A percentile compares a stretch with the other conserved stretches of the same genome.
These are phyloP conservation scores for Lippia alba DNA, from an alignment of 305 asterid genomes.

Conservation along the genomic window DNA sequence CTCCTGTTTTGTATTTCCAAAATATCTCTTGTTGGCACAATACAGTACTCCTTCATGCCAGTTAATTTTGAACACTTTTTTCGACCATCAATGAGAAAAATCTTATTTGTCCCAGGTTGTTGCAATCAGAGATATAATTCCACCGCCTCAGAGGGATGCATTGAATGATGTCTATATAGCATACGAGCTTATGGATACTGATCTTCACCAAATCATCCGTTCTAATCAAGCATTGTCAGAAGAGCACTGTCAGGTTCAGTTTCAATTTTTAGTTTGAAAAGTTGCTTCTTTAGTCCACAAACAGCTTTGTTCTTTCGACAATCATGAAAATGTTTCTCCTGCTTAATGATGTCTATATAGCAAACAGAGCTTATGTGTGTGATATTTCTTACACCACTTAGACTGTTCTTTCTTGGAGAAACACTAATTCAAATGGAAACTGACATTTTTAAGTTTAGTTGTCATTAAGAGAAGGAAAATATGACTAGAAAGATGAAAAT, in stretches of 20 bases:
- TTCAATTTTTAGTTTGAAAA: conserved; percentile 15
- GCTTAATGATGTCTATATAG: conserved; percentile 22
- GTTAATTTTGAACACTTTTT: background rate
- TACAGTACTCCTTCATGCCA: background rate
- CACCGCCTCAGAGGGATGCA: conserved; percentile 81
- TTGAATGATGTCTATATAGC: conserved; percentile 96
- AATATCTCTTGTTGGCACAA: background rate
- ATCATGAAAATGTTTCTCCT: conserved; percentile 12
- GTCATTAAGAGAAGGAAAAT: conserved; percentile 4
- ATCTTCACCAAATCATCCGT: conserved; percentile 94
- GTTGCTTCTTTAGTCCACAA: conserved; percentile 14
- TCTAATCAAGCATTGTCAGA: conserved; percentile 93
- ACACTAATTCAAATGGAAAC: conserved; percentile 13
- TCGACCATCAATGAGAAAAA: conserved; percentile 21
- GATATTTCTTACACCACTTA: conserved; percentile 21
- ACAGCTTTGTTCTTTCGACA: conserved; percentile 10
- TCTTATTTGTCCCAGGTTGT: conserved; percentile 67
- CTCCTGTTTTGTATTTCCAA: background rate
- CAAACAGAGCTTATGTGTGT: conserved; percentile 13
- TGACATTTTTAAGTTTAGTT: background rate
- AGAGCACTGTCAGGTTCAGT: conserved; percentile 92
- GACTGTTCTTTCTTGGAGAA: background rate
- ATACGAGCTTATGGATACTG: conserved; percentile 97
- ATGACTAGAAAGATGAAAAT: conserved; percentile 1
- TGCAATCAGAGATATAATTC: conserved; percentile 93